These are phyloP conservation scores for Exophiala aquamarina DNA, from an alignment of 2,329 filamentous ascomycete species.

Conservation along the genomic window DNA sequence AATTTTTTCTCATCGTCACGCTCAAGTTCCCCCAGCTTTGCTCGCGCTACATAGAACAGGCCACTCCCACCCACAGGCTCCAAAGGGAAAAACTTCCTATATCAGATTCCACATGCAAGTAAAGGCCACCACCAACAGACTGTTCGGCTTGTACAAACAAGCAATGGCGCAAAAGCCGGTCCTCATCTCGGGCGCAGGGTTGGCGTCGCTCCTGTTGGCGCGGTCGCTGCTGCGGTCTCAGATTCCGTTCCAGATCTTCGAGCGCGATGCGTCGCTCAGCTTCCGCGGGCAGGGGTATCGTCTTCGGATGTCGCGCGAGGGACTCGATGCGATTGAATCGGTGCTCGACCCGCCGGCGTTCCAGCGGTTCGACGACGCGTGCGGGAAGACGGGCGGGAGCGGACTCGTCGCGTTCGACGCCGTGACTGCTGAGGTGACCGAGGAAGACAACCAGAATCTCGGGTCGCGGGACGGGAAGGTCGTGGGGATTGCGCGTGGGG, in stretches of 20 bases:
- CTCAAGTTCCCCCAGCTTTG: no score
- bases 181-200: constrained; percentile 39
- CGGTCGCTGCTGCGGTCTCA: constrained; percentile 34
- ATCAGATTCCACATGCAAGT: no score
- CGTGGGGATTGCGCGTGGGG: constrained; percentile 62
- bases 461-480: constrained; percentile 57
- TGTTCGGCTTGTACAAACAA: no score
- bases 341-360: constrained; percentile 43
- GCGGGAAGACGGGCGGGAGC: constrained; percentile 50
- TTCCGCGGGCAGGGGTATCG: constrained; percentile 42
- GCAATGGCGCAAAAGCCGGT: constrained; percentile 26
- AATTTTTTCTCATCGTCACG: no score
- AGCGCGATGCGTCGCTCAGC: constrained; percentile 33
- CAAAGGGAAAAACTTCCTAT: no score
- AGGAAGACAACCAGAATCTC: constrained; percentile 38
- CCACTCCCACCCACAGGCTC: no score
- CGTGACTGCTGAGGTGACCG: constrained; percentile 49
- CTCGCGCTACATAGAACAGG: no score
- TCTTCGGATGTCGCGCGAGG: constrained; percentile 32
- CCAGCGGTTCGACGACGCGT: constrained; percentile 34
- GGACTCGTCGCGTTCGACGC: constrained; percentile 56
- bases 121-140: no score
- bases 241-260: constrained; percentile 39
- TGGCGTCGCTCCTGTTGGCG: constrained; percentile 38
- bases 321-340: constrained; percentile 52